phyloP scores from a whole-genome alignment of 2,329 filamentous ascomycete genomes.

The Colletotrichum destructivum region DNA sequence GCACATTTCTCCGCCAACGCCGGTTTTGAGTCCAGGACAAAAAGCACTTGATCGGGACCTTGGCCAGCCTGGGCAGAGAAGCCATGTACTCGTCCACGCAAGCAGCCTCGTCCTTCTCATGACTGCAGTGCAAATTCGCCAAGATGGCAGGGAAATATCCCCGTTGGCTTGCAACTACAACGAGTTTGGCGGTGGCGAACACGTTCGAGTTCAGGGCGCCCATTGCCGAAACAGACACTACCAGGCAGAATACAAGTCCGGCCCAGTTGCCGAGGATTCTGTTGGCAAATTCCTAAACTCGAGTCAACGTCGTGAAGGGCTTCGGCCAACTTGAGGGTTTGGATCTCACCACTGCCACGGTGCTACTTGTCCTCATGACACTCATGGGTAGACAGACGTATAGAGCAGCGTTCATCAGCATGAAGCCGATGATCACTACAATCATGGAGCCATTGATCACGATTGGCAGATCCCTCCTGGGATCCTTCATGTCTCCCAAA shows the following conservation, averaged over 20 bases:
- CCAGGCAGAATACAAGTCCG: constrained; percentile 56
- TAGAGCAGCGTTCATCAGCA: constrained; percentile 59
- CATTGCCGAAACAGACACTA: constrained; percentile 57
- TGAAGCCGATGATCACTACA: constrained; percentile 58
- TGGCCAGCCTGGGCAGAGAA: constrained; percentile 42
- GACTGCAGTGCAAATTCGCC: constrained; percentile 48
- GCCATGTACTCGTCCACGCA: constrained; percentile 45
- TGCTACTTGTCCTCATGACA: constrained; percentile 55
- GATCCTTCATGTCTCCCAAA: constrained; percentile 48
- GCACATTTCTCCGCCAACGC: constrained; percentile 44
- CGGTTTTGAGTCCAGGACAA: constrained; percentile 46
- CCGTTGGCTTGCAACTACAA: constrained; percentile 53
- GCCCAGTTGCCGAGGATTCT: constrained; percentile 54
- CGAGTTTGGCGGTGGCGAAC: constrained; percentile 60
- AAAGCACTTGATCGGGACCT: constrained; percentile 43
- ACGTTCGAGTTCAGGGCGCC: constrained; percentile 61
- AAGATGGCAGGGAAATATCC: constrained; percentile 48
- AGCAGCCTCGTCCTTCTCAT: constrained; percentile 48
- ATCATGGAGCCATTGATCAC: constrained; percentile 59
- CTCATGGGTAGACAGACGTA: constrained; percentile 60
- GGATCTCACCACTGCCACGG: constrained; percentile 58
- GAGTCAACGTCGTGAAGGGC: constrained; percentile 42
- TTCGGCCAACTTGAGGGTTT: not conserved
- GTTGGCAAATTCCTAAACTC: constrained; percentile 48
- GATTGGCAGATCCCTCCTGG: constrained; percentile 51